A percentile compares a stretch with the other conserved stretches of the same genome.
These are phyloP conservation scores for Naganishia sp. DNA, from an alignment of 1,284 basidiomycete species.

Conservation along the genomic window DNA sequence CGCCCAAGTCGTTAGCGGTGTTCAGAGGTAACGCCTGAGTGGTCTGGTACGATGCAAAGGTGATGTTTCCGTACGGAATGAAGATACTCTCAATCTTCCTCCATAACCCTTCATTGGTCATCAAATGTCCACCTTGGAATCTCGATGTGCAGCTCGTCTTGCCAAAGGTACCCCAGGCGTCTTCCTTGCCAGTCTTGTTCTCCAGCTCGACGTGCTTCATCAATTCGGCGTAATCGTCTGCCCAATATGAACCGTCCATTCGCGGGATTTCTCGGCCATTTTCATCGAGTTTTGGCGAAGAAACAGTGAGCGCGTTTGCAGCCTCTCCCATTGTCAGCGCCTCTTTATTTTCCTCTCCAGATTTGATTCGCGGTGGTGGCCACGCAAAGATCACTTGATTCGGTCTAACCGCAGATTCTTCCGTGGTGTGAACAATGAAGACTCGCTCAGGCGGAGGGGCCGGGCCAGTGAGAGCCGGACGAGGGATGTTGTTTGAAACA, in stretches of 20 bases:
- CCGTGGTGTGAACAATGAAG: constrained; percentile 50
- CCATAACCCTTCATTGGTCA: constrained; percentile 60
- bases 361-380: constrained; percentile 62
- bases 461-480: constrained; percentile 38
- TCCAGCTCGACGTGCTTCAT: constrained; percentile 69
- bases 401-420: constrained; percentile 35
- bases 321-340: constrained; percentile 7
- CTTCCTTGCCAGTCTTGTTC: constrained; percentile 62
- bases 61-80: constrained; percentile 80
- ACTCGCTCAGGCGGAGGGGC: constrained; percentile 47
- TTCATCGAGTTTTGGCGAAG: constrained; percentile 32
- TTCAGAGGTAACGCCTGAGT: constrained; percentile 58
- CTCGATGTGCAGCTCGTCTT: constrained; percentile 89
- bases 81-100: constrained; percentile 81
- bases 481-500: constrained; percentile 38
- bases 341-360: constrained; percentile 21
- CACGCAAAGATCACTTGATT: constrained; percentile 71
- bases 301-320: constrained; percentile 30
- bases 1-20: constrained; percentile 8
- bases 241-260: constrained; percentile 65
- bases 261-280: constrained; percentile 30
- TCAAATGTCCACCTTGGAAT: constrained; percentile 77
- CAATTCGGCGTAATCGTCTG: constrained; percentile 79
- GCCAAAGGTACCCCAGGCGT: constrained; percentile 31
- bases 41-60: constrained; percentile 56